phyloP scores from a whole-genome alignment of 192 early-diverging fungal species.

The Umbelopsis sp. region DNA sequence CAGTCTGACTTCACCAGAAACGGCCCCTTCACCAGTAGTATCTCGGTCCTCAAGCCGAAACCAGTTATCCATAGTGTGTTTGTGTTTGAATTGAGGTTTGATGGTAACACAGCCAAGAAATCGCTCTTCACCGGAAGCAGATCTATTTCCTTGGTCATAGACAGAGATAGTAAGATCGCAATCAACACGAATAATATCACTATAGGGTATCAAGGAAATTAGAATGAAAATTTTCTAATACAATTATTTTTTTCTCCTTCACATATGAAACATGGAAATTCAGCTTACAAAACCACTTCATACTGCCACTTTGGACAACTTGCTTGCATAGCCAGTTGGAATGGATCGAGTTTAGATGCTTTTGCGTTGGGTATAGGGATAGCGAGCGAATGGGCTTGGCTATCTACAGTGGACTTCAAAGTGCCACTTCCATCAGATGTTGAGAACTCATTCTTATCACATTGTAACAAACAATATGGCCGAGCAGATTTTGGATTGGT shows the following conservation, averaged over 20 bases:
- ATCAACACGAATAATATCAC: constrained; percentile 44
- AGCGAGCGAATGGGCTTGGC: not conserved
- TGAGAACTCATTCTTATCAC: constrained; percentile 41
- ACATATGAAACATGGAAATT: not conserved
- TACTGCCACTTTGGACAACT: constrained; percentile 49
- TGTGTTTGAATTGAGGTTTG: constrained; percentile 41
- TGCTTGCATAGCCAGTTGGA: constrained; percentile 39
- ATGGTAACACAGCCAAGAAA: constrained; percentile 48
- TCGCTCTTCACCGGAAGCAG: constrained; percentile 29
- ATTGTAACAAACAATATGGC: constrained; percentile 43
- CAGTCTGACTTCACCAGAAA: constrained; percentile 51
- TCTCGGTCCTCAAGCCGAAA: constrained; percentile 39
- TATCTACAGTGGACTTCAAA: not conserved
- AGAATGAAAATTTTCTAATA: constrained; percentile 1
- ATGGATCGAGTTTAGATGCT: constrained; percentile 27
- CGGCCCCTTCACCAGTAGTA: constrained; percentile 5
- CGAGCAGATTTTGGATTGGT: constrained; percentile 33
- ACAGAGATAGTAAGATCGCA: constrained; percentile 38
- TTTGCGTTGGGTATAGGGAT: constrained; percentile 15
- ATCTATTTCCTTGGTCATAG: constrained; percentile 40
- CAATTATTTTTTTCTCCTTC: not conserved
- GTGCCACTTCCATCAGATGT: constrained; percentile 30
- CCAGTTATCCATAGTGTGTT: constrained; percentile 49
- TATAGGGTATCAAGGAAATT: constrained; percentile 5
- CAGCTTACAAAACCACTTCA: constrained; percentile 40